Evolutionary conservation across 2,329 filamentous ascomycete genomes (phyloP).

Genomic region (Penicillium brasilianum): DNA sequence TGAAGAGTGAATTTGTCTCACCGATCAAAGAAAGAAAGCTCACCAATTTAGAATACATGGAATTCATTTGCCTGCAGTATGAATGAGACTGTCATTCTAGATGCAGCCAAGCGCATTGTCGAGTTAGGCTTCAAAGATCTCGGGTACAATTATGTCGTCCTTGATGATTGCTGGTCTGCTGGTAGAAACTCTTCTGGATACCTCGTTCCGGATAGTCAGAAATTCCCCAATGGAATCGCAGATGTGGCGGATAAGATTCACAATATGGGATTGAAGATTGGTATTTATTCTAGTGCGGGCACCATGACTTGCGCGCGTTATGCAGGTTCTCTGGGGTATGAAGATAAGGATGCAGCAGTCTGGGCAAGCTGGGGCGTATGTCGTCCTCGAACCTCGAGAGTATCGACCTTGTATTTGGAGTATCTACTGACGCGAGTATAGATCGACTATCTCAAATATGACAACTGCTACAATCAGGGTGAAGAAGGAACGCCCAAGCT

Average conservation of each 20-base stretch:
- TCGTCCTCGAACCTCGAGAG: neutral
- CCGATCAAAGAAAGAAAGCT: neutral
- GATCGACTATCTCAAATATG: conserved; percentile 59
- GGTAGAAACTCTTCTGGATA: conserved; percentile 53
- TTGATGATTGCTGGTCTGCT: conserved; percentile 60
- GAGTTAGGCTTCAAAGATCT: conserved; percentile 51
- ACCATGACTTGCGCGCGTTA: conserved; percentile 40
- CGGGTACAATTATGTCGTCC: conserved; percentile 55
- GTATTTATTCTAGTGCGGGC: conserved; percentile 56
- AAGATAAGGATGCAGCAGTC: conserved; percentile 57
- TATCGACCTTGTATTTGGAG: neutral
- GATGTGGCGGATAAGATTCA: conserved; percentile 56
- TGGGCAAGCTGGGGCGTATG: conserved; percentile 59
- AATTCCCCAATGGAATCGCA: conserved; percentile 56
- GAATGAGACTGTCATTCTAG: conserved; percentile 50
- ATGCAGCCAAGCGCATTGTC: conserved; percentile 50
- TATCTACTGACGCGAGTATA: neutral
- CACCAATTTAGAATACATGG: conserved; percentile 39
- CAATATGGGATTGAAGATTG: conserved; percentile 55
- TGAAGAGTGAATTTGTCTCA: neutral
- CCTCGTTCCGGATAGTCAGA: conserved; percentile 48
- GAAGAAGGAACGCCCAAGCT: conserved; percentile 54
- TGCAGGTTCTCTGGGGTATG: conserved; percentile 56
- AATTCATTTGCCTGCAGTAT: conserved; percentile 53
- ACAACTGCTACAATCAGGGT: conserved; percentile 63